These are phyloP conservation scores for Pseudotulostoma volvatum DNA, from an alignment of 495 filamentous ascomycete genomes.

Conservation along the genomic window DNA sequence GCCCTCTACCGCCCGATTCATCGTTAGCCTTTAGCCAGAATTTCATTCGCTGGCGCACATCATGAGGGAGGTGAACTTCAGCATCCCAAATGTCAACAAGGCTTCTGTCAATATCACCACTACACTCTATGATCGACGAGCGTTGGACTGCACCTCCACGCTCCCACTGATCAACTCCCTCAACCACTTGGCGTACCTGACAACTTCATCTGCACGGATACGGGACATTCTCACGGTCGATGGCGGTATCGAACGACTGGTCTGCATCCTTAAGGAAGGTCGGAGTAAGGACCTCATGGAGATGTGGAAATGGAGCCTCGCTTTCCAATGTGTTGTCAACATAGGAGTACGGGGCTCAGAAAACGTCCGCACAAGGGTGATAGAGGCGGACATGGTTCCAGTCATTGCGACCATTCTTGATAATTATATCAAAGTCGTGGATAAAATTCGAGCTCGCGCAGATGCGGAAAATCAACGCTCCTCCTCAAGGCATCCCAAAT, in stretches of 20 bases:
- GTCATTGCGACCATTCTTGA: constrained; percentile 98
- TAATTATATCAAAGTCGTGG: constrained; percentile 93
- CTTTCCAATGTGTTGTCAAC: constrained; percentile 97
- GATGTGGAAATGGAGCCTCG: constrained; percentile 99
- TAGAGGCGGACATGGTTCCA: constrained; percentile 97
- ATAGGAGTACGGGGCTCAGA: constrained; percentile 95
- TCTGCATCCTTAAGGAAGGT: constrained; percentile 95
- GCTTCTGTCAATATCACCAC: constrained; percentile 98
- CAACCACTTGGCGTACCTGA: constrained; percentile 95
- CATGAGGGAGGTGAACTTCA: constrained; percentile 99
- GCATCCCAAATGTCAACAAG: constrained; percentile 99
- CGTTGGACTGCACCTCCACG: constrained; percentile 94
- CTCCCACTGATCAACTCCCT: constrained; percentile 94
- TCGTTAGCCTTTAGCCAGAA: background rate
- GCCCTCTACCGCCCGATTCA: background rate
- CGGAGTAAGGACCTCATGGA: constrained; percentile 96
- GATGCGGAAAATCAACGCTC: constrained; percentile 49
- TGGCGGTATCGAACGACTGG: constrained; percentile 88
- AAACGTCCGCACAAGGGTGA: constrained; percentile 78
- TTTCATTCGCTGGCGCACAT: constrained; percentile 14
- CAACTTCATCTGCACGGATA: constrained; percentile 94
- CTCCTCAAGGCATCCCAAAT: constrained; percentile 24
- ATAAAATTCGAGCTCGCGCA: constrained; percentile 71
- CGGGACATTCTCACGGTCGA: constrained; percentile 95
- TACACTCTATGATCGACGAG: constrained; percentile 90